Evolutionary conservation across 768 basidiomycete species (phyloP), one percentile per base, ranked within the genome.

Genomic region (Auricularia heimuer): DNA sequence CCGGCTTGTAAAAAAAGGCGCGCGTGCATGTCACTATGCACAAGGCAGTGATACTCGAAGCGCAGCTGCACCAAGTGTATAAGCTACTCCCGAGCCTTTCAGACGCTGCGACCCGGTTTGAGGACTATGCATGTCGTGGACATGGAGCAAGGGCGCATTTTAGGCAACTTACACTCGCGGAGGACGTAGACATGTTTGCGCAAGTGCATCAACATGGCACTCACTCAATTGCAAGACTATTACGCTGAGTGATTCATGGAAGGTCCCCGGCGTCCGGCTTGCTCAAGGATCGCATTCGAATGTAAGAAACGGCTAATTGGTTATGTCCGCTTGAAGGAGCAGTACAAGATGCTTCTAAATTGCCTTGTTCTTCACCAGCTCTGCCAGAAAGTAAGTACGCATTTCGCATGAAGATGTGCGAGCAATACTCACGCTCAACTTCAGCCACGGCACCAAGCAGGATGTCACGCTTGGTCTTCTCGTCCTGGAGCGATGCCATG

Each of bases 331-430:
- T 24, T 8, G 6, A 14, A 18, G 8, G 6, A 8, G 18, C 7
- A 18, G 47, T 51, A 18, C 18, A 51, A 51, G 47, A 51, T 12
- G 11, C 11, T 72, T 44, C 79, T 87, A 98, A 77, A 98, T 91
- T 69, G 87, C 86, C 82, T 96, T 96, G 79, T 75, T 83, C 85
- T 95, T 95, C 75, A 95, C 89, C 69, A 98, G 82, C 73, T 88
- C 94, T 96, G 71, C 16, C 71, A 34, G 45, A 62, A 10, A 47
- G 67, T 54, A 21, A 14, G 3, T n/a, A 11, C 58, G 10, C 4
- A 39, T 51, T 56, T 14, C 1, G 21, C 14, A 61, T 14, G 16
- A 18, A 12, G 54, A 4, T 21, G 7, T 14, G 39, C 3, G 39
- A 63, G 3, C 29, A n/a, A 7, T 2, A 90, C 95, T 78, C 73